These are phyloP conservation scores for Globisporangium uncinulatum DNA, from an alignment of 352 stramenopile species.

Conservation along the genomic window DNA sequence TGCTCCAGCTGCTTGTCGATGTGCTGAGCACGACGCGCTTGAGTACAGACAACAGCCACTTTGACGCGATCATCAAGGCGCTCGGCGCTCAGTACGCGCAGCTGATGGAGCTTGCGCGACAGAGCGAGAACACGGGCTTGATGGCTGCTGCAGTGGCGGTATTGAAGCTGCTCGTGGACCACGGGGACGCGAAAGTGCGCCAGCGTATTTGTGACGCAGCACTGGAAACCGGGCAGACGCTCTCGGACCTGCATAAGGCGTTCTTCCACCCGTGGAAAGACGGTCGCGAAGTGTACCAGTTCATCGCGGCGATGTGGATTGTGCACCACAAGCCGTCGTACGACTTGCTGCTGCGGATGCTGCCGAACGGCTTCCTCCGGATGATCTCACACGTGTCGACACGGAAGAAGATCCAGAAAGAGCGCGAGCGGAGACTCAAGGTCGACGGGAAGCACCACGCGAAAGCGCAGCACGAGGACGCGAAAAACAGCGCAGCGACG, in stretches of 20 bases:
- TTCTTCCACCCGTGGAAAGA: conserved; percentile 60
- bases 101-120: conserved; percentile 44
- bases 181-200: conserved; percentile 49
- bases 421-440: conserved; percentile 30
- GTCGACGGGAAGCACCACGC: conserved; percentile 17
- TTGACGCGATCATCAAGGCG: conserved; percentile 60
- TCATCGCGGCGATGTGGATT: conserved; percentile 71
- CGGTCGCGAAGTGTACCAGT: conserved; percentile 66
- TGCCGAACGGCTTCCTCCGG: conserved; percentile 70
- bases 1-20: conserved; percentile 64
- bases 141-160: conserved; percentile 50
- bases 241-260: conserved; percentile 54
- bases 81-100: conserved; percentile 41
- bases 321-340: conserved; percentile 70
- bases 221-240: conserved; percentile 50
- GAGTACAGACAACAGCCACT: conserved; percentile 74
- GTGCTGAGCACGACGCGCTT: conserved; percentile 48
- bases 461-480: conserved; percentile 23
- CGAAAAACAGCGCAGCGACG: conserved; percentile 17
- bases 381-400: conserved; percentile 61
- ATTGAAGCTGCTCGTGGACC: conserved; percentile 68
- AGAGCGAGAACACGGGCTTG: conserved; percentile 48
- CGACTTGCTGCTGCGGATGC: conserved; percentile 52
- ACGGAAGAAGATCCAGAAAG: conserved; percentile 57
- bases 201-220: conserved; percentile 69